These are phyloP conservation scores for Naganishia liquefaciens DNA, from an alignment of 1,284 basidiomycete genomes.

Conservation along the genomic window DNA sequence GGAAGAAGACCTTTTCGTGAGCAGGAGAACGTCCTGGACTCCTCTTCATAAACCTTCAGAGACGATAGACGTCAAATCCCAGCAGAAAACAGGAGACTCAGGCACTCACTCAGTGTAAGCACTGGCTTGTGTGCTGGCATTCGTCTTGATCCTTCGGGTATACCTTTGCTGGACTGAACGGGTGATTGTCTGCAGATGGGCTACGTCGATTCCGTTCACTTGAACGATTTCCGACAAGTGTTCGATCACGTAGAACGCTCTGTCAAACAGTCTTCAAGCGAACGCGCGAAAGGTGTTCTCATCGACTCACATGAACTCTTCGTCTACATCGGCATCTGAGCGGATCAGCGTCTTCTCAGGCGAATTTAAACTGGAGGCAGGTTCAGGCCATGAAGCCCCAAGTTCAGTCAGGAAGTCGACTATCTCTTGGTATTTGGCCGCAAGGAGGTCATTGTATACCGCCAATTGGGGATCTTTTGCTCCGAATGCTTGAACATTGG, in stretches of 20 bases:
- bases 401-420: conserved; percentile 80
- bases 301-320: conserved; percentile 17
- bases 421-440: conserved; percentile 73
- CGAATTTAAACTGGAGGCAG: background rate
- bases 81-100: background rate
- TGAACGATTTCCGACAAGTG: conserved; percentile 42
- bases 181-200: conserved; percentile 33
- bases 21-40: conserved; percentile 66
- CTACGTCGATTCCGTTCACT: conserved; percentile 38
- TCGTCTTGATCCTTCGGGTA: conserved; percentile 75
- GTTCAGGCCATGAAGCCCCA: conserved; percentile 49
- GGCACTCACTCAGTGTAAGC: conserved; percentile 48
- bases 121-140: conserved; percentile 58
- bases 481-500: conserved; percentile 88
- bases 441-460: conserved; percentile 73
- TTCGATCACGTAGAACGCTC: conserved; percentile 47
- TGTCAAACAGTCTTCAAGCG: conserved; percentile 23
- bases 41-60: conserved; percentile 67
- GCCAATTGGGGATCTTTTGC: conserved; percentile 81
- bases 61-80: conserved; percentile 46
- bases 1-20: conserved; percentile 67
- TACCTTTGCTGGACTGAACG: conserved; percentile 55
- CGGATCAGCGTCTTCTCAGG: background rate
- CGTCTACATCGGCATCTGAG: conserved; percentile 24
- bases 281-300: background rate